Evolutionary conservation across 2,329 filamentous ascomycete species (phyloP).

Genomic region (Anisogramma anomala): DNA sequence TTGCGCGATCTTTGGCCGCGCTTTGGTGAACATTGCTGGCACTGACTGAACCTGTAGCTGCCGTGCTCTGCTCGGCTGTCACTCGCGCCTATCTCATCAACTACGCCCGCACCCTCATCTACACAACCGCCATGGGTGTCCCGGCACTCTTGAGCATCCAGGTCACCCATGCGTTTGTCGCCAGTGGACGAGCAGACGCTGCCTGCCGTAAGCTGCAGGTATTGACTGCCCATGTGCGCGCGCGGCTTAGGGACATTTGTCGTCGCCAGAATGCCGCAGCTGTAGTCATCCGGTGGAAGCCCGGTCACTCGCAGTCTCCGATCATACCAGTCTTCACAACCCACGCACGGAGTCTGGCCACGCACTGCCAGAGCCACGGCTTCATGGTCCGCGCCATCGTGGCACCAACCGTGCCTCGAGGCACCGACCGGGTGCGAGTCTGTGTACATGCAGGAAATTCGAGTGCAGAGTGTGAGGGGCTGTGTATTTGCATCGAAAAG

Average conservation of each 20-base stretch:
- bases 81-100: conserved; percentile 59
- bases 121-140: conserved; percentile 58
- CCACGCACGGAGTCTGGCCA: conserved; percentile 46
- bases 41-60: conserved; percentile 20
- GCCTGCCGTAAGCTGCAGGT: conserved; percentile 30
- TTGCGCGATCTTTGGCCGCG: not conserved
- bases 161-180: conserved; percentile 46
- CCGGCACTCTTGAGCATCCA: conserved; percentile 48
- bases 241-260: conserved; percentile 29
- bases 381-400: conserved; percentile 56
- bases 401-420: conserved; percentile 53
- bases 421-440: conserved; percentile 52
- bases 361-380: conserved; percentile 45
- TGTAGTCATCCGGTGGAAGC: conserved; percentile 17
- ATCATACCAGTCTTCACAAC: conserved; percentile 53
- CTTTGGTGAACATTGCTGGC: not conserved
- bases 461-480: not conserved
- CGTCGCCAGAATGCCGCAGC: conserved; percentile 21
- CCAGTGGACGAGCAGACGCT: conserved; percentile 32
- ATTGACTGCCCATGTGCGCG: conserved; percentile 34
- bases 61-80: conserved; percentile 49
- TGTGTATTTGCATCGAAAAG: not conserved
- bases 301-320: conserved; percentile 38
- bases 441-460: conserved; percentile 60
- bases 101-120: conserved; percentile 64